A percentile compares a stretch with the other conserved stretches of the same genome.
These are phyloP conservation scores for Scutellaria barbata DNA, from an alignment of 257 asterid species.

Conservation along the genomic window DNA sequence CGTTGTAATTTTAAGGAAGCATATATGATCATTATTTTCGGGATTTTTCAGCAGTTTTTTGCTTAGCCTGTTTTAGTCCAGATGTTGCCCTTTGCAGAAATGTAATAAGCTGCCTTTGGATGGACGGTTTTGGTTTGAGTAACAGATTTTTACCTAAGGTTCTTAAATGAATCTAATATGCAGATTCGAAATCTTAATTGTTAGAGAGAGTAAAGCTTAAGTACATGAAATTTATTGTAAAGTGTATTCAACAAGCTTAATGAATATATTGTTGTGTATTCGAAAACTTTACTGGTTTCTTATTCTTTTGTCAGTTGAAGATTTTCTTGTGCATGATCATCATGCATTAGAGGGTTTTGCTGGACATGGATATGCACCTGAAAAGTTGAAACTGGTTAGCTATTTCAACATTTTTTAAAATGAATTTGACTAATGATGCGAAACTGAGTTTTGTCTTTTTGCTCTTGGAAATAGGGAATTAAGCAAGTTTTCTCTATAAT, in stretches of 20 bases:
- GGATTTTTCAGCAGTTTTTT: constrained; percentile 21
- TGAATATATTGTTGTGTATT: not conserved
- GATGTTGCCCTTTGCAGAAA: not conserved
- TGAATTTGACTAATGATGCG: not conserved
- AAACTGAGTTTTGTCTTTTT: constrained; percentile 3
- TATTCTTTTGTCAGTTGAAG: constrained; percentile 58
- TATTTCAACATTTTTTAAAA: not conserved
- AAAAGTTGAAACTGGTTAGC: constrained; percentile 65
- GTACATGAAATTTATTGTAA: not conserved
- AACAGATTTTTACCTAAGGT: not conserved
- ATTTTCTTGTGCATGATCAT: constrained; percentile 71
- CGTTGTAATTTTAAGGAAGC: not conserved
- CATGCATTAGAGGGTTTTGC: constrained; percentile 56
- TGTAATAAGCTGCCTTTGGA: not conserved
- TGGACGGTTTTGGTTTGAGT: too few species aligned
- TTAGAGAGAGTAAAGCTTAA: constrained; percentile 19
- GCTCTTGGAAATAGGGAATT: constrained; percentile 57
- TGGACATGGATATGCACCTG: constrained; percentile 48
- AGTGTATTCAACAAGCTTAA: not conserved
- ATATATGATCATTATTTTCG: not conserved
- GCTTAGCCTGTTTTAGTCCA: not conserved
- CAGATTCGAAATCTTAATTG: not conserved
- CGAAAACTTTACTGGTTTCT: not conserved
- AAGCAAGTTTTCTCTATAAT: constrained; percentile 60
- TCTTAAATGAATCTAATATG: constrained; percentile 14